Base-by-base conservation (phyloP, 2,329 filamentous ascomycete genomes). In the Podosphaera aphanis region DNA sequence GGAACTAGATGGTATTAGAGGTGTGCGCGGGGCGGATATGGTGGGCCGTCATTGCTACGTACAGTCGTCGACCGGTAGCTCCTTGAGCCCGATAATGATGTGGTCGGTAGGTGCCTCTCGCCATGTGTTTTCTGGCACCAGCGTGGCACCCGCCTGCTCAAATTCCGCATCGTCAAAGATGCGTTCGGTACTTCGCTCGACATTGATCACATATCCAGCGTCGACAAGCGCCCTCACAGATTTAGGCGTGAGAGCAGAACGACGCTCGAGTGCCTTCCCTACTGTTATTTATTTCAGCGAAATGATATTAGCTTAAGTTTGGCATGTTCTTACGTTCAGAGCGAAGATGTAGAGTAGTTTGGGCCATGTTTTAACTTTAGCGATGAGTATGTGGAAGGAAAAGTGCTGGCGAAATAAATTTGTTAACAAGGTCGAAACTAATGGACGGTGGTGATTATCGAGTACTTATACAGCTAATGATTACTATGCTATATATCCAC, bases 61-160 rank as follows among this genome's bases (percentile, higher is more conserved):
- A 71, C 68, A 75, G 49, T 73, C 70, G 57, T 83, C 77, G 54
- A 79, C 77, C 20, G 76, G 76, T 10, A 86, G 69, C 64, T 85
- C 81, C 69, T 86, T 86, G 49, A 86, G 68, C 36, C 81, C 81
- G 48, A 85, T 63, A 49, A 86, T 76, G 55, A 84, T 73, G 57
- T 80, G 69, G 50, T 81, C 75, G 52, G 66, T 63, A 35, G 79
- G 75, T 1, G 74, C 79, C 48, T 79, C 66, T 46, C 67, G 66
- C 80, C 80, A 86, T 43, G 68, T 72, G 37, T 77, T 74, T 51
- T 74, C 70, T 13, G 71, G 68, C 13, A 84, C 73, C 19, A 85
- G 66, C 13, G 65, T 70, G 39, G 76, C 77, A 43, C 79, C 79
- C 27, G 70, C 68, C 48, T 68, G 64, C 60, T 70, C 67, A 53